Evolutionary conservation across 495 filamentous ascomycete species (phyloP), one percentile per base, ranked within the genome.

Genomic region (Entonaema liquescens): DNA sequence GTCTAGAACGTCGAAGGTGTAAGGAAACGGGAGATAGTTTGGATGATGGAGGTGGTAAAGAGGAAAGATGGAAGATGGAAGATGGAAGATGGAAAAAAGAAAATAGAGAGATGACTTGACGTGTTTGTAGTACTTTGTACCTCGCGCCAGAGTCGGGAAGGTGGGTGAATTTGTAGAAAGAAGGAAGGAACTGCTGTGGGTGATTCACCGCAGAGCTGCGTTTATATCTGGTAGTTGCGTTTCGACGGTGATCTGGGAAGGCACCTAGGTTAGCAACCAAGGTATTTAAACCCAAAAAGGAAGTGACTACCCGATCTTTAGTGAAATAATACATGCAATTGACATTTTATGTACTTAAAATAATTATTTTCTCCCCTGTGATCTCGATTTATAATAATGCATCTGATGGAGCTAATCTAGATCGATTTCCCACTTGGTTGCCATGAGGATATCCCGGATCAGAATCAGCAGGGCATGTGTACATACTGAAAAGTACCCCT

Each of bases 221-320:
- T 65, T 72, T 68, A 57, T 72, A 72, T 72, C 58, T 60, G 57
- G 54, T 49, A 52, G 50, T 44, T 55, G 36, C 40, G 19, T 29
- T 47, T 49, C 33, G 23, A 50, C 26, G 9, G 35, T 68, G 70
- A 65, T 58, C 28, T 47, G 19, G 59, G 67, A 68, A 52, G 61
- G 49, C n/a, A 42, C 25, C 29, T 44, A 49, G 19, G 6, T 9
- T 9, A 23, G 17, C 44, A 35, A 35, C 29, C 55, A 58, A 50
- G 15, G 17, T 54, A 55, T 15, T 55, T 67, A 67, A 31, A 56
- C 63, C 63, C 6, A 28, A 71, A 71, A 35, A 12, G 68, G 68
- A 44, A 59, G 7, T 59, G n/a, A 21, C 12, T 47, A 47, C 25
- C 26, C 3, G 5, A 50, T 26, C 38, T 9, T 58, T 26, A 50